Evolutionary conservation across 73 alveolate species (phyloP), one percentile per base, ranked within the genome.

Genomic region (Uronychia setigera): DNA sequence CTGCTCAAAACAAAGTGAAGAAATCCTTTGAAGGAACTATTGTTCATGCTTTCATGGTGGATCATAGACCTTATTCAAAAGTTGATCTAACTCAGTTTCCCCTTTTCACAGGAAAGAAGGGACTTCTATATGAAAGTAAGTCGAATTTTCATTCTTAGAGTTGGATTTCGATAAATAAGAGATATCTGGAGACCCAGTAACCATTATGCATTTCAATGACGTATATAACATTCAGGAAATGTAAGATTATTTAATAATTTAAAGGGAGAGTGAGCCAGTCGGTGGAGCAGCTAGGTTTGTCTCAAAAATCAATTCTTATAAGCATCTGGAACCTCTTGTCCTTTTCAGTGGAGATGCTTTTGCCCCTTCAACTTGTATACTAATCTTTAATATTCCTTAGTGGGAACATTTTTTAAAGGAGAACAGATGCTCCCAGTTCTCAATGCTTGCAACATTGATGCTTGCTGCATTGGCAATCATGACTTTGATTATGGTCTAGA

Each of bases 381-480:
- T n/a, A n/a, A n/a, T n/a, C n/a, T n/a, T n/a, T n/a, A n/a, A n/a
- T n/a, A n/a, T n/a, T n/a, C n/a, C n/a, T n/a, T n/a, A n/a, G n/a
- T 94, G 35, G 58, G 94, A 1, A 84, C 85, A n/a, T 75, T 91
- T 33, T 89, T 85, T 78, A 87, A 92, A 33, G 98, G 98, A 28
- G 90, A 80, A 35, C 80, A 94, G 26, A 92, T 94, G 95, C 85
- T 94, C 0, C 92, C 88, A 26, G 93, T 91, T n/a, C 80, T 92
- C 59, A 82, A 94, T 35, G 80, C 87, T 29, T 58, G 86, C 78
- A 77, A 78, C 32, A 88, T 94, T 25, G 95, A 92, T 76, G 94
- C 88, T 0, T 87, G 96, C n/a, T 94, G 98, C 80, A 60, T 90
- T n/a, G 98, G 98, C n/a, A 94, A 94, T 76, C 98, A 94, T 83